Evolutionary conservation across 495 filamentous ascomycete genomes (phyloP).

Genomic region (Xylaria scruposa): DNA sequence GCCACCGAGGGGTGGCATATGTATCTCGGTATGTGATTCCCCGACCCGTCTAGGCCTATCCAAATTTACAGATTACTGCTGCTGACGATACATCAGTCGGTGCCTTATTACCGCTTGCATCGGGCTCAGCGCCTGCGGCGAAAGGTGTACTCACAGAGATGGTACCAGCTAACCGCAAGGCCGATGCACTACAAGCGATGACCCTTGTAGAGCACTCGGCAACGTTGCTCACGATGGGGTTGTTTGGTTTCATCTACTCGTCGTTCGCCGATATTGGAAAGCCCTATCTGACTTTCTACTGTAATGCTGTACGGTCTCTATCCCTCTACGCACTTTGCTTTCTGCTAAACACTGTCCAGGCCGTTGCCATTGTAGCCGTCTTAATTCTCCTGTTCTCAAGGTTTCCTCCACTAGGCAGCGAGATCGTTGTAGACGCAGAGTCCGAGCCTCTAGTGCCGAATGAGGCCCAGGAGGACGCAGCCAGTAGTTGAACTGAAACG

Average conservation of each 20-base stretch:
- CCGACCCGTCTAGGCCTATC: no score
- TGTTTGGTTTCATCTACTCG: slow-evolving; percentile 60
- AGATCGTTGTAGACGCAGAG: slow-evolving; percentile 32
- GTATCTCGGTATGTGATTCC: slow-evolving; percentile 48
- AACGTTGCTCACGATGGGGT: slow-evolving; percentile 51
- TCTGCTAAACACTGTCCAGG: slow-evolving; percentile 29
- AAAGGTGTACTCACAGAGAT: slow-evolving; percentile 64
- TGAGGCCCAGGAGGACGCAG: background rate
- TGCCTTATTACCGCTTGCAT: slow-evolving; percentile 54
- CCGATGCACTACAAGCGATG: slow-evolving; percentile 59
- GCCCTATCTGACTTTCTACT: slow-evolving; percentile 56
- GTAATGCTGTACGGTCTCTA: slow-evolving; percentile 51
- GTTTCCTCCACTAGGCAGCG: slow-evolving; percentile 51
- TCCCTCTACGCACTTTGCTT: background rate
- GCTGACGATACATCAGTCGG: slow-evolving; percentile 37
- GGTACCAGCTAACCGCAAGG: slow-evolving; percentile 50
- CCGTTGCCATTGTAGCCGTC: slow-evolving; percentile 50
- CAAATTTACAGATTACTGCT: background rate
- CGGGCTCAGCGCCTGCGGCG: slow-evolving; percentile 57
- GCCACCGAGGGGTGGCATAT: slow-evolving; percentile 58
- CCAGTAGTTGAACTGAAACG: background rate
- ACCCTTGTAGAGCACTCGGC: slow-evolving; percentile 60
- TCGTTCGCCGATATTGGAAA: slow-evolving; percentile 53
- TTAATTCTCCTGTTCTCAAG: slow-evolving; percentile 50
- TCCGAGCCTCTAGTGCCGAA: background rate